A percentile compares a stretch with the other conserved stretches of the same genome.
phyloP scores from a whole-genome alignment of 2,329 filamentous ascomycete genomes.

The Neonectria faginata region DNA sequence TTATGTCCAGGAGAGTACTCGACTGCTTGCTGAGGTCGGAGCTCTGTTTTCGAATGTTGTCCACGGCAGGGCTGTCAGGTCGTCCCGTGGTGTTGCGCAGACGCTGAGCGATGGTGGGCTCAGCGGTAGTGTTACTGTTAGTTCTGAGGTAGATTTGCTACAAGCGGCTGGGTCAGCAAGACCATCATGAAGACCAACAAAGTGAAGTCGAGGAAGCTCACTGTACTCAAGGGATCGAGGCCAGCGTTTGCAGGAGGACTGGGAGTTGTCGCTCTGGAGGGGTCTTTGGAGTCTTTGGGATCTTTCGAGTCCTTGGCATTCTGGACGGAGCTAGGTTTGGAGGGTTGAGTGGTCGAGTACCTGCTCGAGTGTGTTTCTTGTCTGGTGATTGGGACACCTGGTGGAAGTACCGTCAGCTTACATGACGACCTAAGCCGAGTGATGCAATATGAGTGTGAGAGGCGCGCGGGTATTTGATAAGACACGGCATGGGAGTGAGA shows the following conservation, averaged over 20 bases:
- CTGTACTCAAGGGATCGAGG: constrained; percentile 55
- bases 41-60: constrained; percentile 54
- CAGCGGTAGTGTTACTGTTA: constrained; percentile 47
- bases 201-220: constrained; percentile 36
- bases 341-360: constrained; percentile 45
- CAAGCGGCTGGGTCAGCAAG: constrained; percentile 7
- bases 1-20: constrained; percentile 56
- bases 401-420: constrained; percentile 43
- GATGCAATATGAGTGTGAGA: background rate
- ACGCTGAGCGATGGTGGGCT: constrained; percentile 64
- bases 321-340: constrained; percentile 72
- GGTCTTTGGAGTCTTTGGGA: constrained; percentile 47
- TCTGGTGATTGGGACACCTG: constrained; percentile 40
- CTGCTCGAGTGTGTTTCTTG: constrained; percentile 43
- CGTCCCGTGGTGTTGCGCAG: constrained; percentile 62
- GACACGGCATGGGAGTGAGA: background rate
- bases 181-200: background rate
- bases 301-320: constrained; percentile 52
- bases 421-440: constrained; percentile 22
- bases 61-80: constrained; percentile 63
- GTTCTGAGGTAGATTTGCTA: constrained; percentile 57
- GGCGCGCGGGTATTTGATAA: constrained; percentile 4
- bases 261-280: constrained; percentile 43
- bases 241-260: constrained; percentile 44
- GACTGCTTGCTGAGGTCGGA: constrained; percentile 56